Evolutionary conservation across 2,329 filamentous ascomycete genomes (phyloP).

Genomic region (Calonectria multiphialidica): DNA sequence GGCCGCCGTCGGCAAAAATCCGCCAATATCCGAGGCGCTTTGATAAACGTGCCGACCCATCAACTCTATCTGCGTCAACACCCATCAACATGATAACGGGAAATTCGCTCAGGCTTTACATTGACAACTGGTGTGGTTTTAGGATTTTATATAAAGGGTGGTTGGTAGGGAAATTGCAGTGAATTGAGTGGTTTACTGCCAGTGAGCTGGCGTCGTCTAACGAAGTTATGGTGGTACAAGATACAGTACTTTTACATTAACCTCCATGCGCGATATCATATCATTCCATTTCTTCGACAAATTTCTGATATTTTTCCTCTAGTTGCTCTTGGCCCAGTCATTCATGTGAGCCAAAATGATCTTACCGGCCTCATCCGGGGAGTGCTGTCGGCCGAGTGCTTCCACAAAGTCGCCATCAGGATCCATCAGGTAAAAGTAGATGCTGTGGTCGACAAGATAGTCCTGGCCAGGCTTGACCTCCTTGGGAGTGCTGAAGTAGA

Average conservation of each 20-base stretch:
- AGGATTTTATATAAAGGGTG: not conserved
- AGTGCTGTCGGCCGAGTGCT: conserved; percentile 94
- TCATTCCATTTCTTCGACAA: conserved; percentile 16
- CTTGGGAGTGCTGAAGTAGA: conserved; percentile 95
- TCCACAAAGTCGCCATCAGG: conserved; percentile 98
- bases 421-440: conserved; percentile 99
- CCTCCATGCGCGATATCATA: conserved; percentile 34
- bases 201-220: conserved; percentile 36
- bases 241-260: conserved; percentile 42
- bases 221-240: conserved; percentile 39
- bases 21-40: conserved; percentile 36
- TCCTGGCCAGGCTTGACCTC: conserved; percentile 93
- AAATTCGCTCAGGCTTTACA: not conserved
- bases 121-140: not conserved
- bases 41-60: conserved; percentile 28
- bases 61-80: conserved; percentile 16
- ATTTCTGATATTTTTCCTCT: conserved; percentile 15
- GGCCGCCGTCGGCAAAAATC: conserved; percentile 37
- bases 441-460: conserved; percentile 98
- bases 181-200: conserved; percentile 45
- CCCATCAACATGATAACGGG: not conserved
- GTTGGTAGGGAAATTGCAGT: conserved; percentile 33
- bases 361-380: conserved; percentile 84
- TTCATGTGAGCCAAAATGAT: conserved; percentile 89
- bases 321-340: conserved; percentile 56